Evolutionary conservation across 2,329 filamentous ascomycete genomes (phyloP), one percentile per base, ranked within the genome.

Genomic region (Niveomyces coronatus): DNA sequence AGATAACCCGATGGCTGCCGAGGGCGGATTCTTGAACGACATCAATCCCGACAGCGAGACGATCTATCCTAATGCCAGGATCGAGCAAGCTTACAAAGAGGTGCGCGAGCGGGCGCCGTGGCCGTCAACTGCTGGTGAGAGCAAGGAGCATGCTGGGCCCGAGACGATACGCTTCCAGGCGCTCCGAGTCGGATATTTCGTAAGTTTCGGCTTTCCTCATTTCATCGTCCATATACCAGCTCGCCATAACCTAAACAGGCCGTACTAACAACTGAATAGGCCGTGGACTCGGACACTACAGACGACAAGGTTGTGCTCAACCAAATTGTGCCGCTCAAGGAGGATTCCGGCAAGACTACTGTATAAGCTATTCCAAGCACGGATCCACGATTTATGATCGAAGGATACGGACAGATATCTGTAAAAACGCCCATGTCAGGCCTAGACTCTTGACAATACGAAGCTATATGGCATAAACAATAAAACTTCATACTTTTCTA

Each of bases 81-180:
- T 95, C 26, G 88, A 96, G 60, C 70, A 74, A 19, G 89, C 88
- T 1, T 82, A 95, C 49, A 74, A 85, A 31, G 84, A 94, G 52
- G 74, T 96, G 20, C 73, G 67, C 48, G 61, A 64, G 30, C 66
- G 79, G 19, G 85, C 84, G 4, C 86, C 85, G 5, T 93, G 86
- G 86, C 85, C 86, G 2, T 80, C 83, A 57, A 76, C 80, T 31
- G 81, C 76, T 5, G 83, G 82, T 9, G 84, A 87, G 57, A 73
- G 64, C 43, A 70, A 76, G 47, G 73, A 70, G 9, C 73, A 70
- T 47, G 68, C 67, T 9, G 82, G 80, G 1, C 74, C 76, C 17
- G 84, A 85, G 61, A 82, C 71, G 39, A 81, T 95, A 6, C 71
- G 89, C 33, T 96, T 96, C 71, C 89, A 96, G 68, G 89, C 79